Percentiles rank a stretch among this genome's conserved stretches.
These are phyloP conservation scores for Apiotrichum brassicae DNA, from an alignment of 1,284 basidiomycete genomes.

Conservation along the genomic window DNA sequence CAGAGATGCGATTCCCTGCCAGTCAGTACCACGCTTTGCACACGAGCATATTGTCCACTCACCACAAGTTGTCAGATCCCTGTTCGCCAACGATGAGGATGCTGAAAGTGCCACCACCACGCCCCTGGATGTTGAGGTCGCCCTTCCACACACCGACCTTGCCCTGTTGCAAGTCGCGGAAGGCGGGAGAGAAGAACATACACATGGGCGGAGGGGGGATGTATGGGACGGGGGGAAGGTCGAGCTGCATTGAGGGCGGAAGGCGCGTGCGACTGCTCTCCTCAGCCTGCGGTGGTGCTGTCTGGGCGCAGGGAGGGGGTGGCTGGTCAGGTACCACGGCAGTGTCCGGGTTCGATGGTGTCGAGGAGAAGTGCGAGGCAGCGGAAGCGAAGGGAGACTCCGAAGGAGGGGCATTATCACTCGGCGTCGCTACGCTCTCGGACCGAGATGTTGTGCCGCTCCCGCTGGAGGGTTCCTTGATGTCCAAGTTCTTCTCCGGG, in stretches of 20 bases:
- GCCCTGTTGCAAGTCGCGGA: conserved; percentile 37
- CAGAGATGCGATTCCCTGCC: conserved; percentile 39
- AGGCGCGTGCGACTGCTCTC: conserved; percentile 2
- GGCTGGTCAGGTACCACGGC: not conserved
- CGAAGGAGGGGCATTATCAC: conserved; percentile 1
- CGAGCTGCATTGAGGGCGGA: not conserved
- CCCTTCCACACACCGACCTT: conserved; percentile 44
- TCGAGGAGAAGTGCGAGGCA: conserved; percentile 4
- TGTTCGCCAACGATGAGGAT: conserved; percentile 38
- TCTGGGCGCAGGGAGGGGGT: too few relatives aligned
- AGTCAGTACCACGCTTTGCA: too few relatives aligned
- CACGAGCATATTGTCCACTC: too few relatives aligned
- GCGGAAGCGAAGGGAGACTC: conserved; percentile 14
- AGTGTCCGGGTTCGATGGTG: conserved; percentile 9
- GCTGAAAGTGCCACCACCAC: conserved; percentile 37
- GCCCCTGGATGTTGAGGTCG: conserved; percentile 34
- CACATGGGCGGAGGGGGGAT: conserved; percentile 45
- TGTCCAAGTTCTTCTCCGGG: too few relatives aligned
- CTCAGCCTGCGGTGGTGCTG: too few relatives aligned
- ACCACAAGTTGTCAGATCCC: conserved; percentile 36
- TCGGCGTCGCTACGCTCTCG: not conserved
- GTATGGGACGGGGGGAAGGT: conserved; percentile 20
- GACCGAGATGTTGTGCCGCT: not conserved
- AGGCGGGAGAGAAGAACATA: conserved; percentile 43
- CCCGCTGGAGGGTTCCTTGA: not conserved